These are phyloP conservation scores for Salix dunnii DNA, from an alignment of 345 rosid species.

Conservation along the genomic window DNA sequence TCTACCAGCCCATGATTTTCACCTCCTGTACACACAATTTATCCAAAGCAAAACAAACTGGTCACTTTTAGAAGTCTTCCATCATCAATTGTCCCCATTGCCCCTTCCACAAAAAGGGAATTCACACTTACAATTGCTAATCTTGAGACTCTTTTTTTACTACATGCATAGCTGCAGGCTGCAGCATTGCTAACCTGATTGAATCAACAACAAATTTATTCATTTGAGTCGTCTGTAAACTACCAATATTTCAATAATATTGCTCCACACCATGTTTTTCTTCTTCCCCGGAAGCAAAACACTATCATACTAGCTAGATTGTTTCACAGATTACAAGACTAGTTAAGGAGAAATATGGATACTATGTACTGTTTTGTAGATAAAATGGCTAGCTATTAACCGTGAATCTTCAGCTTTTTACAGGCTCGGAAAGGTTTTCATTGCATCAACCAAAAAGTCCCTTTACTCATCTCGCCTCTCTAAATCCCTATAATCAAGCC, in stretches of 20 bases:
- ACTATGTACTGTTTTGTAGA: neutral
- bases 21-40: neutral
- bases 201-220: neutral
- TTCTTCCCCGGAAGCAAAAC: neutral
- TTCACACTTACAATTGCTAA: neutral
- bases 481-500: neutral
- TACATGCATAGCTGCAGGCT: neutral
- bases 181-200: neutral
- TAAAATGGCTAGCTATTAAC: neutral
- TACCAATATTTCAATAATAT: neutral
- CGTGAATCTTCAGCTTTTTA: neutral
- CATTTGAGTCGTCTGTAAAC: neutral
- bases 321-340: neutral
- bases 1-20: neutral
- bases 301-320: neutral
- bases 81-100: neutral
- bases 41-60: neutral
- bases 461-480: neutral
- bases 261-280: neutral
- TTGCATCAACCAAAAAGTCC: neutral
- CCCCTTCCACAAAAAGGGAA: neutral
- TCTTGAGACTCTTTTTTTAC: neutral
- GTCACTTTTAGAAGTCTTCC: neutral
- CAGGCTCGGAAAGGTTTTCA: neutral
- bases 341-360: neutral